phyloP scores from a whole-genome alignment of 768 basidiomycete species.

The Lentinula guzmanii region DNA sequence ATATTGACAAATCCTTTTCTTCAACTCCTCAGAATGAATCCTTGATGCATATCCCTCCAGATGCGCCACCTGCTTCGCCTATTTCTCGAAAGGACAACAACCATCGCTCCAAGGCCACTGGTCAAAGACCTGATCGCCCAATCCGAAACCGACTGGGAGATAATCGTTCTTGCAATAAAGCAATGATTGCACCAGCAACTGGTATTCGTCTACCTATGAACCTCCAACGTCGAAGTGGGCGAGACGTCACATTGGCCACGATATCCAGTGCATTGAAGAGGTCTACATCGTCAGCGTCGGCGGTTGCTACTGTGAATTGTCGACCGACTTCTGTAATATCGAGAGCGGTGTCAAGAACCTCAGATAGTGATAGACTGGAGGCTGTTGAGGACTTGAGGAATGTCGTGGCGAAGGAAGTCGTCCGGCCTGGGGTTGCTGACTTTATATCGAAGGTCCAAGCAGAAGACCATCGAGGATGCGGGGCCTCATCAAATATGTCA shows the following conservation, averaged over 20 bases:
- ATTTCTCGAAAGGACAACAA: neutral
- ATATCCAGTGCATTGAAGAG: neutral
- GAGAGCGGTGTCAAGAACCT: neutral
- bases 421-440: neutral
- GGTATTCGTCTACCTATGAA: neutral
- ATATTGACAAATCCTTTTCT: neutral
- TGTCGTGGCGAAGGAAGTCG: neutral
- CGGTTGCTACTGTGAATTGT: too few relatives aligned
- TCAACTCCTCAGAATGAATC: neutral
- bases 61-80: neutral
- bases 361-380: neutral
- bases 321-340: neutral
- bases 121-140: too few relatives aligned
- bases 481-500: neutral
- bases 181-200: neutral
- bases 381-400: neutral
- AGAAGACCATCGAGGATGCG: neutral
- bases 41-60: neutral
- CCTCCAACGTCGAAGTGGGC: neutral
- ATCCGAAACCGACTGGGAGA: too few relatives aligned
- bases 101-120: too few relatives aligned
- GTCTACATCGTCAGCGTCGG: neutral
- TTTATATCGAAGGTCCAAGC: neutral
- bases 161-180: neutral
- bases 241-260: neutral